These are phyloP conservation scores for Excoecaria cochinchinensis DNA, from an alignment of 345 rosid species.

Conservation along the genomic window DNA sequence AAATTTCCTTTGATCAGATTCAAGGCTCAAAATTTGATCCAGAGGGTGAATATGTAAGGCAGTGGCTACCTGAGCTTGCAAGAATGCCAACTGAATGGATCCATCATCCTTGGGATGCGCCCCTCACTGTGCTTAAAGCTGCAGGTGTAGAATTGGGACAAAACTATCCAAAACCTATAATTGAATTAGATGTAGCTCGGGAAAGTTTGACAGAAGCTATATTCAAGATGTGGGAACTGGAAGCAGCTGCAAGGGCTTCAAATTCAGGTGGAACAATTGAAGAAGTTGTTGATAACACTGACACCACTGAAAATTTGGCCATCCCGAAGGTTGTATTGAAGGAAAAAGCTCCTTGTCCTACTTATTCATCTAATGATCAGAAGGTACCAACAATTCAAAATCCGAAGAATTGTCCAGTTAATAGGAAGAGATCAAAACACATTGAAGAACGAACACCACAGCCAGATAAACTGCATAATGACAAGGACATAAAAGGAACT, in stretches of 20 bases:
- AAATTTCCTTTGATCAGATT: constrained; percentile 40
- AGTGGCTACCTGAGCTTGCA: constrained; percentile 91
- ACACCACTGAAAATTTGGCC: constrained; percentile 28
- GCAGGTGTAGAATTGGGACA: constrained; percentile 71
- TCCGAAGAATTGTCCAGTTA: constrained; percentile 25
- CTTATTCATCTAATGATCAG: constrained; percentile 72
- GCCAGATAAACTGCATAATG: constrained; percentile 14
- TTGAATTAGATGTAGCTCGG: constrained; percentile 65
- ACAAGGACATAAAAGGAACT: constrained; percentile 26
- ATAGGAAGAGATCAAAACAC: constrained; percentile 54
- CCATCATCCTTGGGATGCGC: constrained; percentile 95
- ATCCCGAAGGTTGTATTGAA: constrained; percentile 41
- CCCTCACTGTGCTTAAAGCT: constrained; percentile 56
- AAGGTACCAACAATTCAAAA: constrained; percentile 55
- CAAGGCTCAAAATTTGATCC: constrained; percentile 81
- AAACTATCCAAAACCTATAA: constrained; percentile 70
- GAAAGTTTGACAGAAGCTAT: constrained; percentile 65
- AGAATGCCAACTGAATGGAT: constrained; percentile 92
- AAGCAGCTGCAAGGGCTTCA: constrained; percentile 50
- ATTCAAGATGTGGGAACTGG: constrained; percentile 75
- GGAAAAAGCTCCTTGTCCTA: constrained; percentile 42
- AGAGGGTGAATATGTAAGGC: constrained; percentile 83
- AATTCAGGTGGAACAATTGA: constrained; percentile 44
- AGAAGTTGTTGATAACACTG: constrained; percentile 68
- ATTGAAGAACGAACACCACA: constrained; percentile 30